Evolutionary conservation across 75 land plant genomes (phyloP).

Genomic region (Pinus albicaulis): DNA sequence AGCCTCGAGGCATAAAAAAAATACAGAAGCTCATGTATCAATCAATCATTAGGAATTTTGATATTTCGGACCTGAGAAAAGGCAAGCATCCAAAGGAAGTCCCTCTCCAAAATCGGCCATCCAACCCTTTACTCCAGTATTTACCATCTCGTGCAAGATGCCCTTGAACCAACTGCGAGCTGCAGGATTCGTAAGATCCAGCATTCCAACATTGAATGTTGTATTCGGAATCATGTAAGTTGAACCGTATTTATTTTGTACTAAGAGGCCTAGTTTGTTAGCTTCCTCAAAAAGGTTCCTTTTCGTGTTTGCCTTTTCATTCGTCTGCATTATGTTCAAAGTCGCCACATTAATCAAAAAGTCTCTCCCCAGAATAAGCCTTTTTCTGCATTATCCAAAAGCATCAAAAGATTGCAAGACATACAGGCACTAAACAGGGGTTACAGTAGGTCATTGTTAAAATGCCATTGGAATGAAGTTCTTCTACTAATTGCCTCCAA

Average conservation of each 20-base stretch:
- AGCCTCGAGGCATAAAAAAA: too few relatives aligned
- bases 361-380: too few relatives aligned
- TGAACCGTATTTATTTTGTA: constrained; percentile 48
- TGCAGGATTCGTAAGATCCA: constrained; percentile 82
- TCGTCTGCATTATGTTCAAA: constrained; percentile 26
- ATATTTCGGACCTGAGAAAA: constrained; percentile 56
- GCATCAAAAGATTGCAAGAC: neutral
- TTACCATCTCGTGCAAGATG: constrained; percentile 67
- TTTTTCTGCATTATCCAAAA: neutral
- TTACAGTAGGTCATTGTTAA: constrained; percentile 86
- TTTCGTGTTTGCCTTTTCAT: constrained; percentile 50
- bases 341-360: too few relatives aligned
- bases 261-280: constrained; percentile 46
- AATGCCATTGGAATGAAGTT: constrained; percentile 49
- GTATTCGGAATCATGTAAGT: constrained; percentile 91
- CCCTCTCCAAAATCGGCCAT: constrained; percentile 99
- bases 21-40: too few relatives aligned
- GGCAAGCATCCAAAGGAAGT: constrained; percentile 73
- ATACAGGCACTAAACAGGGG: constrained; percentile 80
- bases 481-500: constrained; percentile 67
- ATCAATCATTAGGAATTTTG: neutral
- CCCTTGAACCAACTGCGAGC: constrained; percentile 72
- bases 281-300: constrained; percentile 76
- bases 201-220: constrained; percentile 82
- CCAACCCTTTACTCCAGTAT: constrained; percentile 72